Percentiles rank a stretch among this genome's conserved stretches.
These are phyloP conservation scores for Daldinia childiae DNA, from an alignment of 495 filamentous ascomycete species.

Conservation along the genomic window DNA sequence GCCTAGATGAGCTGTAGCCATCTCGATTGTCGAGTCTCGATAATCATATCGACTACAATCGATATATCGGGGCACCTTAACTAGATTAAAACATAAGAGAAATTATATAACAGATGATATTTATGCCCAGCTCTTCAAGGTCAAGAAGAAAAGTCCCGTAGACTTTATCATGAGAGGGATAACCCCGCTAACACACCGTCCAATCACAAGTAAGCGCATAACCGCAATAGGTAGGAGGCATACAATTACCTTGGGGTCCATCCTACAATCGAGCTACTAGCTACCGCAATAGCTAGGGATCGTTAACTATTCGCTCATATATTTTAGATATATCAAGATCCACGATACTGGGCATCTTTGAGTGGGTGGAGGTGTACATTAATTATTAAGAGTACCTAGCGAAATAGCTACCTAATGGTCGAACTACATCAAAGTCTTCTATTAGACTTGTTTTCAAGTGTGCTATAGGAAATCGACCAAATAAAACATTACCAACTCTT, in stretches of 20 bases:
- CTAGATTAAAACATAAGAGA: background rate
- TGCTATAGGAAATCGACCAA: conserved; percentile 39
- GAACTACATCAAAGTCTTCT: conserved; percentile 30
- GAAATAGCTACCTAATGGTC: conserved; percentile 11
- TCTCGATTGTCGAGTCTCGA: background rate
- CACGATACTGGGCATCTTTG: no score
- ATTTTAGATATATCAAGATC: no score
- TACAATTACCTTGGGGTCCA: background rate
- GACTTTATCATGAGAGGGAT: background rate
- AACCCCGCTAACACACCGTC: background rate
- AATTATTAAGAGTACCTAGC: conserved; percentile 24
- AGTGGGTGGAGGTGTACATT: conserved; percentile 12
- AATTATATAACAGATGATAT: background rate
- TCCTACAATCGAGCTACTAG: no score
- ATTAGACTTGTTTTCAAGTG: conserved; percentile 23
- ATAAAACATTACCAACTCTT: conserved; percentile 35
- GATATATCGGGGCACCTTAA: no score
- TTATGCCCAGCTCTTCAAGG: background rate
- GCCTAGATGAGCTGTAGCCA: background rate
- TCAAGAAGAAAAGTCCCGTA: background rate
- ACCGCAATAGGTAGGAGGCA: conserved; percentile 30
- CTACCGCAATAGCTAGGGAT: no score
- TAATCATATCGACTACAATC: background rate
- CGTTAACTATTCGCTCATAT: no score
- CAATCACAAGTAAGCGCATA: conserved; percentile 29